Evolutionary conservation across 805 yeast genomes (phyloP).

Genomic region (Danielia oregonensis): DNA sequence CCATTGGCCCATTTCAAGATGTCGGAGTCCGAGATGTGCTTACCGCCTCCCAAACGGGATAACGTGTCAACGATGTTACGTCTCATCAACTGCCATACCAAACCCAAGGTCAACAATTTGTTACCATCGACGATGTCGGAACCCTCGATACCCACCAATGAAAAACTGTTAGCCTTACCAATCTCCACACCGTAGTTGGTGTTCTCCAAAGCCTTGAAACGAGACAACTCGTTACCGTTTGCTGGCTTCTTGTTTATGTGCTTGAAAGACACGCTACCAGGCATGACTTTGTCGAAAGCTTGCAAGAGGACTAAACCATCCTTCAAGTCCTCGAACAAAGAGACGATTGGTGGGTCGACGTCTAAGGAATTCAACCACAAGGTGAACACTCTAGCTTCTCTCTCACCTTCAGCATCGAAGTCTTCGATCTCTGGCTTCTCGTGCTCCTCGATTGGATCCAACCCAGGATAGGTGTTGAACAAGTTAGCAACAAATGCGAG

Average conservation of each 20-base stretch:
- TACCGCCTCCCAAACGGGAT: slow-evolving; percentile 68
- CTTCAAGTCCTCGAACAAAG: slow-evolving; percentile 88
- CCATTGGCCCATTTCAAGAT: slow-evolving; percentile 93
- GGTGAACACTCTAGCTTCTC: slow-evolving; percentile 98
- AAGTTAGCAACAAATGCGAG: slow-evolving; percentile 96
- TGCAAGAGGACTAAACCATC: slow-evolving; percentile 87
- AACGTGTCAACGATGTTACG: slow-evolving; percentile 87
- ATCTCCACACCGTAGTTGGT: slow-evolving; percentile 98
- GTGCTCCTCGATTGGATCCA: slow-evolving; percentile 88
- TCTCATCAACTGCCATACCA: slow-evolving; percentile 99
- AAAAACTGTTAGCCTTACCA: slow-evolving; percentile 88
- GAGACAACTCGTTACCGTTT: slow-evolving; percentile 68
- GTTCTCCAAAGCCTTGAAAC: slow-evolving; percentile 95
- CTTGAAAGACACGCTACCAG: slow-evolving; percentile 79
- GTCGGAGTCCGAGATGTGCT: slow-evolving; percentile 70
- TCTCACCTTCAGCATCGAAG: slow-evolving; percentile 98
- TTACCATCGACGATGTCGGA: slow-evolving; percentile 95
- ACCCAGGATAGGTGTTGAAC: slow-evolving; percentile 94
- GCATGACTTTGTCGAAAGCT: slow-evolving; percentile 93
- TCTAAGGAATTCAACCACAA: slow-evolving; percentile 96
- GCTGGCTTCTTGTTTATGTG: slow-evolving; percentile 83
- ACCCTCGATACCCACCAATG: slow-evolving; percentile 96
- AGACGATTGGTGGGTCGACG: slow-evolving; percentile 91
- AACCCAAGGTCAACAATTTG: slow-evolving; percentile 80
- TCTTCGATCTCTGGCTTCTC: slow-evolving; percentile 95